phyloP scores from a whole-genome alignment of 148 eudicot species.

The Rhododendron vialii region DNA sequence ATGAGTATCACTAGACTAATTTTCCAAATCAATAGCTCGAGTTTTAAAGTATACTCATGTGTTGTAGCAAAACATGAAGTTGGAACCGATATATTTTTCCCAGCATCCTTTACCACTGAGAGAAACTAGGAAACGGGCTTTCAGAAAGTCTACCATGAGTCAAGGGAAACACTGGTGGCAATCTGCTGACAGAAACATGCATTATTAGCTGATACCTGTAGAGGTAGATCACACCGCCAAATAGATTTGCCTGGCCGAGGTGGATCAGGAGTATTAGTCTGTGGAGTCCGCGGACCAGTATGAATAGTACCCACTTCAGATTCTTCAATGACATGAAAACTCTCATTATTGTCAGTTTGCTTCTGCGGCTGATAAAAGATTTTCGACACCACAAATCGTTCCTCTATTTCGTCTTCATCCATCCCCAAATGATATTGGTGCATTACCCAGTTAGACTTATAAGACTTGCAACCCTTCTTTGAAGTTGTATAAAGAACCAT shows the following conservation, averaged over 20 bases:
- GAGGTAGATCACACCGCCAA: slow-evolving; percentile 25
- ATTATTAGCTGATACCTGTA: slow-evolving; percentile 28
- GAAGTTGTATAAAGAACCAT: slow-evolving; percentile 64
- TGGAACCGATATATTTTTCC: neutral
- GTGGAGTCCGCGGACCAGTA: slow-evolving; percentile 63
- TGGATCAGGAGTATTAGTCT: slow-evolving; percentile 43
- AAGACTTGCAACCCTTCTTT: slow-evolving; percentile 45
- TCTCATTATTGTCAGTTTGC: slow-evolving; percentile 25
- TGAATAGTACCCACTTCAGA: slow-evolving; percentile 17
- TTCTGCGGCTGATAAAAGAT: slow-evolving; percentile 50
- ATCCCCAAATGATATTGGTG: slow-evolving; percentile 82
- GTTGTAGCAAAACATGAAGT: neutral
- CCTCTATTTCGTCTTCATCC: slow-evolving; percentile 61
- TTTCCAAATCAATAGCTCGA: neutral
- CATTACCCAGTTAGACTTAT: slow-evolving; percentile 75
- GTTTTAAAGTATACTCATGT: neutral
- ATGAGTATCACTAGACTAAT: neutral
- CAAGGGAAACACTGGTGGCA: neutral
- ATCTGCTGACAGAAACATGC: neutral
- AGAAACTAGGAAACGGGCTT: neutral
- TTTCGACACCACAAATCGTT: slow-evolving; percentile 66
- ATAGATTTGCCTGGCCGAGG: slow-evolving; percentile 36
- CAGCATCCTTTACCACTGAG: neutral
- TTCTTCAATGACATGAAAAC: slow-evolving; percentile 19
- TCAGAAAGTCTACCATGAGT: neutral